Base-by-base conservation (phyloP, 495 filamentous ascomycete genomes). In the Saxophila tyrrhenica region DNA sequence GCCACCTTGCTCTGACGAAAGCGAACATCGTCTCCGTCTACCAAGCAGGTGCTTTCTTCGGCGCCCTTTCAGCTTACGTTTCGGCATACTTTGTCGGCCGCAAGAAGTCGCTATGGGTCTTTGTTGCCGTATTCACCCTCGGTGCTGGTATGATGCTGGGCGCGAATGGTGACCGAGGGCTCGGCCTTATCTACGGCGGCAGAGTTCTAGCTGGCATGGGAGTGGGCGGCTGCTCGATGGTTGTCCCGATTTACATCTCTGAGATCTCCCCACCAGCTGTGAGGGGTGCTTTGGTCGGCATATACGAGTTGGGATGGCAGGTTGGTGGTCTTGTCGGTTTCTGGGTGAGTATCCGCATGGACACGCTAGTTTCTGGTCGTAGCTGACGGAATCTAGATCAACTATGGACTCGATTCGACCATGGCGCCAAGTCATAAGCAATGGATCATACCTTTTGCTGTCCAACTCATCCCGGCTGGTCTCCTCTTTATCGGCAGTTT, bases 271-370 rank as follows among this genome's bases (percentile, higher is more conserved):
- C 77, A 0, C 77, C 77, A 0, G 74, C 77, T 19, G 68, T 80
- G 52, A 67, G 77, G 29, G 77, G 77, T 16, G 63, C 74, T 35
- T 67, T 80, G 9, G 75, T 78, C 48, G 81, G 83, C 59, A 72
- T 88, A 23, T 88, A 84, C 61, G 83, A 87, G 65, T 67, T 86
- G 39, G 80, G 82, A 11, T 86, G 82, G 79, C 84, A 87, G 66
- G 73, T 84, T 60, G 83, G 83, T 45, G 82, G 82, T 15, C 67
- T 88, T 22, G 75, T 84, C n/a, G 83, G 83, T 2, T 87, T 86
- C 60, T 85, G 79, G 80, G 83, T 85, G 61, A 84, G 83, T 59
- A 72, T 70, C 52, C 64, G 65, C 65, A 48, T 15, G 2, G 19
- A 32, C 24, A 64, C 13, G 44, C 29, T 32, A 19, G 24, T 13